These are phyloP conservation scores for Emergomyces pasteurianus DNA, from an alignment of 2,329 filamentous ascomycete genomes.

Conservation along the genomic window DNA sequence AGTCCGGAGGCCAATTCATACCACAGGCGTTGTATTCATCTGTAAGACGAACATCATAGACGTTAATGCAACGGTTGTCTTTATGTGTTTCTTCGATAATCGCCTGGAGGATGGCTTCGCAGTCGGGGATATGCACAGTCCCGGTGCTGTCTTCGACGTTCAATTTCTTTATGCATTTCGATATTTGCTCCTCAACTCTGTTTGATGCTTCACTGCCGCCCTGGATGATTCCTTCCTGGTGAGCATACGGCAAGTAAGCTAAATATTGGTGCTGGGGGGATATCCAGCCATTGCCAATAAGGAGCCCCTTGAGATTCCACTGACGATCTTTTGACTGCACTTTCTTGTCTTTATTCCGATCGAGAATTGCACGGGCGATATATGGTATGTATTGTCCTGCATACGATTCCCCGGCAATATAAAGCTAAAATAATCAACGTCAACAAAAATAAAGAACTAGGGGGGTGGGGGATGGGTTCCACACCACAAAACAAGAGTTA, in stretches of 20 bases:
- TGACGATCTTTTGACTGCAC: constrained; percentile 28
- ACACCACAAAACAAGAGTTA: neutral
- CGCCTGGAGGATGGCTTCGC: constrained; percentile 64
- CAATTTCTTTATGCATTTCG: constrained; percentile 52
- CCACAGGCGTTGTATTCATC: constrained; percentile 77
- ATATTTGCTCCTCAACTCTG: constrained; percentile 56
- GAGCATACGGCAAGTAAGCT: constrained; percentile 70
- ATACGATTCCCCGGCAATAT: constrained; percentile 91
- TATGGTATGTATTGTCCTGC: constrained; percentile 96
- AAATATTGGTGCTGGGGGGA: constrained; percentile 82
- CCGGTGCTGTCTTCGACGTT: constrained; percentile 47
- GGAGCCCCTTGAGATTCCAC: constrained; percentile 73
- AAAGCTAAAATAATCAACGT: constrained; percentile 48
- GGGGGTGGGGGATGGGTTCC: too few species aligned
- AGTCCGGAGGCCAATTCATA: constrained; percentile 95
- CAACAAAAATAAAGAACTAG: neutral
- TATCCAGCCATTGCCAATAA: constrained; percentile 98
- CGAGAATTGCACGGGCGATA: constrained; percentile 80
- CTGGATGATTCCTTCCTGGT: constrained; percentile 60
- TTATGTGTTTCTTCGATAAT: constrained; percentile 55
- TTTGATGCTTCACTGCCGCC: constrained; percentile 53
- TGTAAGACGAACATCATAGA: constrained; percentile 87
- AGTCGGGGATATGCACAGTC: constrained; percentile 55
- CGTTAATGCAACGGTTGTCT: constrained; percentile 64
- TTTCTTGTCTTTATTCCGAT: constrained; percentile 59